Evolutionary conservation across 2,329 filamentous ascomycete species (phyloP), one percentile per base, ranked within the genome.

Genomic region (Aschersonia sp.): DNA sequence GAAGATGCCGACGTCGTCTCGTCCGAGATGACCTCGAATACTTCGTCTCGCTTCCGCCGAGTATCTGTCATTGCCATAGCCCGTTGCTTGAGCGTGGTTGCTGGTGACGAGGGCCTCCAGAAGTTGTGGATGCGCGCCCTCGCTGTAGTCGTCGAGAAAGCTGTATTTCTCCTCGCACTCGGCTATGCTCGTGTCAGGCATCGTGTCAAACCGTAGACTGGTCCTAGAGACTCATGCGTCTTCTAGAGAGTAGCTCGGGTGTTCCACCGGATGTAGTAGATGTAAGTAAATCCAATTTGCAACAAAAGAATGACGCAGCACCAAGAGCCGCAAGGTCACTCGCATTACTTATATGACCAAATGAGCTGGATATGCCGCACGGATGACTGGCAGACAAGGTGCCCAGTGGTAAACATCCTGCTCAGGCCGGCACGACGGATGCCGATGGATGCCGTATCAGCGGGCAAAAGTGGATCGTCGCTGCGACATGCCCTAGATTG

Each of bases 111-210:
- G 59, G 8, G 70, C 68, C 43, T 71, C 63, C 31, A 74, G 63
- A 4, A 74, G 58, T n/a, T 63, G 60, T 5, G 71, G 71, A 50
- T 74, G 71, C 0, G 69, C 71, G 37, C 71, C 71, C 49, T 74
- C 70, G 55, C 68, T 71, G 54, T 74, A 74, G 51, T 74, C 71
- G 52, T 74, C 71, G 44, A 69, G 60, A 48, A 74, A 69, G 55
- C 68, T 71, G 53, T 72, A 73, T 31, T 53, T 56, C 4, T 49
- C 47, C 30, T 51, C 54, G 29, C 42, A 43, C 3, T 35, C n/a
- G 30, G 37, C 32, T 12, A 32, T 35, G 42, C 32, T 45, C 12
- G 47, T 41, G 43, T 54, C 48, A 37, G 51, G 50, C 53, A 55
- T 54, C 12, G 10, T 48, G 41, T 22, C 4, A 5, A 14, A 10